These are phyloP conservation scores for Chaetomium cochliodes DNA, from an alignment of 495 filamentous ascomycete species.

Conservation along the genomic window DNA sequence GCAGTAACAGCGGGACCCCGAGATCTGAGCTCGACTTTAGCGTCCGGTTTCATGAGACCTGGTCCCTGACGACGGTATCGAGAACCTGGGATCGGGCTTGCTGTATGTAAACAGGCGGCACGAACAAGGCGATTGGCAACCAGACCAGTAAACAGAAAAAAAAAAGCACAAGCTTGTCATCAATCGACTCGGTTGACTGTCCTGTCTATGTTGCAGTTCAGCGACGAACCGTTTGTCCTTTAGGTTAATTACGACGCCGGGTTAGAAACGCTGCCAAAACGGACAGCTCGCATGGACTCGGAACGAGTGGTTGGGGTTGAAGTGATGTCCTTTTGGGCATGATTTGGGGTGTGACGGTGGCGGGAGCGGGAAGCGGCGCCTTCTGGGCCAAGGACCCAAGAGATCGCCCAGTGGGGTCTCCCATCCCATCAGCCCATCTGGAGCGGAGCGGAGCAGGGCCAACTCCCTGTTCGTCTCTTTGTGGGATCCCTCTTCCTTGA, in stretches of 20 bases:
- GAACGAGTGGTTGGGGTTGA: slow-evolving; percentile 5
- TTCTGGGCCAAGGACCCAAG: slow-evolving; percentile 7
- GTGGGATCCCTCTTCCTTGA: neutral
- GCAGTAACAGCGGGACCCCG: slow-evolving; percentile 3
- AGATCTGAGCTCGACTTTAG: slow-evolving; percentile 10
- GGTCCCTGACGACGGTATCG: neutral
- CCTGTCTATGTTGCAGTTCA: neutral
- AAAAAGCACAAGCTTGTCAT: neutral
- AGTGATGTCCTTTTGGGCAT: neutral
- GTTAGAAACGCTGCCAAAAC: neutral
- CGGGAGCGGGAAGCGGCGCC: slow-evolving; percentile 3
- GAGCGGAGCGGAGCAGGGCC: slow-evolving; percentile 7
- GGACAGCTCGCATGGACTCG: neutral
- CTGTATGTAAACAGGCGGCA: neutral
- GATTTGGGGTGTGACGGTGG: slow-evolving; percentile 14
- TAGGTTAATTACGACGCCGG: too few relatives aligned
- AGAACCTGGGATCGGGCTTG: slow-evolving; percentile 1
- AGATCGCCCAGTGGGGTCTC: slow-evolving; percentile 20
- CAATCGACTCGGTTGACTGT: neutral
- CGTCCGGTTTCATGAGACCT: slow-evolving; percentile 1
- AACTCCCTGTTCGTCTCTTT: slow-evolving; percentile 5
- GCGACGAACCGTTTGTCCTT: neutral
- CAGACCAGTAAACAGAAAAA: neutral
- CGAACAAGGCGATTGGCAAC: neutral
- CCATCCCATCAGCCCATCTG: neutral